Conservation (phyloP, 805 yeast species). For the Lipomyces sp. region DNA sequence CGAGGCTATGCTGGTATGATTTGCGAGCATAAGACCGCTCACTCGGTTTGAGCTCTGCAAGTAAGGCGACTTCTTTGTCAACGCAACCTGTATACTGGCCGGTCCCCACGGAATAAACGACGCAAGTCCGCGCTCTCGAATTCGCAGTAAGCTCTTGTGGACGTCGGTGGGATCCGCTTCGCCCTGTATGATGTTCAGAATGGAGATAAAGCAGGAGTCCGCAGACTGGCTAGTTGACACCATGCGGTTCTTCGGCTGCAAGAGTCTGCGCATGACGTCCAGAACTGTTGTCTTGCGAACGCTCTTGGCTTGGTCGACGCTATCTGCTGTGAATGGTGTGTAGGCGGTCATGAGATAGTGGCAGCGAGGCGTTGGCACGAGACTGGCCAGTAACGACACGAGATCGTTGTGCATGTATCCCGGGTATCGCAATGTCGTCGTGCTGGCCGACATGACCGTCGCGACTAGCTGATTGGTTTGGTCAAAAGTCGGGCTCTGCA, state of each 20-base stretch:
- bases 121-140: slow-evolving; percentile 45
- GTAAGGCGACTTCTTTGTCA: slow-evolving; percentile 70
- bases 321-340: slow-evolving; percentile 73
- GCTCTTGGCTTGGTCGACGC: slow-evolving; percentile 55
- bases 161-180: slow-evolving; percentile 67
- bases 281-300: slow-evolving; percentile 72
- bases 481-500: slow-evolving; percentile 60
- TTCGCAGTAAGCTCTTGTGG: slow-evolving; percentile 44
- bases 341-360: slow-evolving; percentile 72
- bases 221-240: slow-evolving; percentile 48
- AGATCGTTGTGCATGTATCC: slow-evolving; percentile 84
- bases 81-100: slow-evolving; percentile 70
- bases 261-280: slow-evolving; percentile 77
- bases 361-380: slow-evolving; percentile 81
- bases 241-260: slow-evolving; percentile 76
- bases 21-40: slow-evolving; percentile 80
- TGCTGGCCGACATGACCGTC: slow-evolving; percentile 75
- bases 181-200: slow-evolving; percentile 68
- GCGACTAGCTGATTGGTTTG: slow-evolving; percentile 85
- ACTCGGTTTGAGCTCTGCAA: slow-evolving; percentile 47
- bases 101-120: slow-evolving; percentile 85
- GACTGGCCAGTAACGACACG: slow-evolving; percentile 73
- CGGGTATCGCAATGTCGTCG: slow-evolving; percentile 88
- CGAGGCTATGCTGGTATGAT: slow-evolving; percentile 70
- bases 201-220: slow-evolving; percentile 58